phyloP scores from a whole-genome alignment of 495 filamentous ascomycete species.

The Pseudomonodictys pantanalensis region DNA sequence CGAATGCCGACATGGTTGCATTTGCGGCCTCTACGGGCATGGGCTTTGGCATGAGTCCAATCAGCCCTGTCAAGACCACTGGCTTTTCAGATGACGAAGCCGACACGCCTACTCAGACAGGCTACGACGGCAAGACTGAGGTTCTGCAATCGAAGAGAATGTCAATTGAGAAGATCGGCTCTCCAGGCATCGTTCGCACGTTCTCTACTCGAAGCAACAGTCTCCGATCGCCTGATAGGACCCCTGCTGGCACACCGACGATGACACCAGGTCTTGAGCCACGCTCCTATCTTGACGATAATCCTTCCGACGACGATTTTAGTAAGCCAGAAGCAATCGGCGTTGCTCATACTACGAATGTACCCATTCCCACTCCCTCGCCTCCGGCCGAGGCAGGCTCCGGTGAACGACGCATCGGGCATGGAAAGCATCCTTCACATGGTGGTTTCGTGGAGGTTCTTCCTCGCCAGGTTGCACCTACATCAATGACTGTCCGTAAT shows the following conservation, averaged over 20 bases:
- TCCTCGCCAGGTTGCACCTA: constrained; percentile 14
- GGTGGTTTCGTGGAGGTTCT: not conserved
- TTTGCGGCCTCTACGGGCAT: constrained; percentile 30
- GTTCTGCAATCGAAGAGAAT: constrained; percentile 28
- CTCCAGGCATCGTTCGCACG: constrained; percentile 30
- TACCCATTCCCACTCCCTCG: constrained; percentile 24
- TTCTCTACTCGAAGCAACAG: constrained; percentile 21
- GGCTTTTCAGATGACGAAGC: constrained; percentile 2
- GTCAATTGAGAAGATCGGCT: constrained; percentile 25
- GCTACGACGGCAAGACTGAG: constrained; percentile 14
- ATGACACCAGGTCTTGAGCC: not conserved
- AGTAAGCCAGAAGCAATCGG: constrained; percentile 27
- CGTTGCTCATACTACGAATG: constrained; percentile 32
- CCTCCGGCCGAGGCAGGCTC: constrained; percentile 7
- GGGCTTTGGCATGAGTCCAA: constrained; percentile 20
- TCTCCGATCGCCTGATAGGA: not conserved
- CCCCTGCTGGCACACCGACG: not conserved
- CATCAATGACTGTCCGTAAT: constrained; percentile 2
- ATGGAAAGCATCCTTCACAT: constrained; percentile 7
- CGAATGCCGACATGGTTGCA: constrained; percentile 26
- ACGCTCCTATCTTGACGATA: constrained; percentile 23
- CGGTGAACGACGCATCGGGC: constrained; percentile 3
- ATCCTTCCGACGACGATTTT: constrained; percentile 15
- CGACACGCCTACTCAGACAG: constrained; percentile 12
- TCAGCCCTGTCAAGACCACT: not conserved